Evolutionary conservation across 2,329 filamentous ascomycete species (phyloP), one percentile per base, ranked within the genome.

Genomic region (Alternaria solani): DNA sequence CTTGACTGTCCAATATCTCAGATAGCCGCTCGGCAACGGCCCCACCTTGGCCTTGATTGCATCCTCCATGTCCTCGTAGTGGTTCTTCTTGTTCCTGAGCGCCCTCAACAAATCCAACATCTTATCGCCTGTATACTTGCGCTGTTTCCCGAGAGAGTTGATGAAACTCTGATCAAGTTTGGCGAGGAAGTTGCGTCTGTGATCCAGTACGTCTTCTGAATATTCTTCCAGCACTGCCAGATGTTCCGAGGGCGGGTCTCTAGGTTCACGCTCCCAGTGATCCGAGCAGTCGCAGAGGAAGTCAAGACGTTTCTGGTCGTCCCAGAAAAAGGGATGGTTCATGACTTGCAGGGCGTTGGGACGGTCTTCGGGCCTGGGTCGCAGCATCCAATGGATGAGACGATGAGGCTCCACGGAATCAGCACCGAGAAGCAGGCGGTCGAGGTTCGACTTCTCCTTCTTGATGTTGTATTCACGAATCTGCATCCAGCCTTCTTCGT

Each of bases 231-330:
- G 80, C 30, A 86, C 84, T 6, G 81, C 72, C 0, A 98, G 84
- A 1, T 89, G 85, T 0, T 81, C 75, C 0, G 92, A 94, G 0
- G 92, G 91, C 0, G 93, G 92, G 48, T 96, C 93, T 28, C 93
- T 89, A 0, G 89, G 88, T 75, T 98, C 94, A 67, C 95, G 92
- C 77, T 99, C 95, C 74, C 97, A 98, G 75, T 96, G 92, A 76
- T 99, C 95, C 0, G 93, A 97, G 8, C 96, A 93, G 66, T 97
- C 94, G 73, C 94, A 97, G n/a, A 99, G 84, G 79, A 99, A 99
- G 9, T 88, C 88, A 7, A 99, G 87, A 8, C 94, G 89, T 75
- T 96, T 95, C 76, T 96, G 94, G 0, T 92, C 81, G 1, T 90
- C 83, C 95, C 95, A 99, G 83, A 99, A 99, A 83, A 98, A 99